Evolutionary conservation across 1,139 yeast genomes (phyloP), one percentile per base, ranked within the genome.

Genomic region (Meyerozyma carpophila): DNA sequence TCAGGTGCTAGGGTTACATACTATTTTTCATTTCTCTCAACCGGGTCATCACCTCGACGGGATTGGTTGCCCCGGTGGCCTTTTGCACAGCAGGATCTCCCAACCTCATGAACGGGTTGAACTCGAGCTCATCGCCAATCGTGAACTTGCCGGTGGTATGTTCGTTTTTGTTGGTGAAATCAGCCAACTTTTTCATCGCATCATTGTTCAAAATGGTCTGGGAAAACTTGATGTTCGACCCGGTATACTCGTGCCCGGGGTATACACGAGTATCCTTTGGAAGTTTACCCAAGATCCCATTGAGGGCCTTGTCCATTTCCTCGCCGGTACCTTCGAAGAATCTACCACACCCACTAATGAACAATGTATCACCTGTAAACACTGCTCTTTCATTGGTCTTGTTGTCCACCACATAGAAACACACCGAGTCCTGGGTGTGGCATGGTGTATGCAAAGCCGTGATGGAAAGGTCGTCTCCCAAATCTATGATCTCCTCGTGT

Each of bases 241-340:
- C 77, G 11, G 99, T 94, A 66, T 93, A 93, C 65, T 93, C 98
- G 63, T 93, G 99, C 2, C 99, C 99, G 0, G 97, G 94, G 57
- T 82, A 86, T 4, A 91, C 93, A 32, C 68, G 62, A 0, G 96
- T 87, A 13, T 80, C 82, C 31, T 71, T 65, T 1, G 96, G 94
- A 45, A 89, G 71, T 38, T 61, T 57, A 3, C 75, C 84, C 49
- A 89, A 70, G 4, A 77, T 65, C 24, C 66, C 62, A 52, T 80
- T 81, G 56, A 93, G 70, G 0, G 96, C 78, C 1, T 55, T 51
- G 53, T 84, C 78, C 99, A 93, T 93, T 59, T 93, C 84, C 28
- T 65, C 67, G 1, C 93, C 91, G 11, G 77, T 73, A 3, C 98
- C 99, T 66, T 93, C 99, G 60, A 93, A 93, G 64, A 93, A 93